Evolutionary conservation across 2,329 filamentous ascomycete species (phyloP).

Genomic region (Xylariales sp.): DNA sequence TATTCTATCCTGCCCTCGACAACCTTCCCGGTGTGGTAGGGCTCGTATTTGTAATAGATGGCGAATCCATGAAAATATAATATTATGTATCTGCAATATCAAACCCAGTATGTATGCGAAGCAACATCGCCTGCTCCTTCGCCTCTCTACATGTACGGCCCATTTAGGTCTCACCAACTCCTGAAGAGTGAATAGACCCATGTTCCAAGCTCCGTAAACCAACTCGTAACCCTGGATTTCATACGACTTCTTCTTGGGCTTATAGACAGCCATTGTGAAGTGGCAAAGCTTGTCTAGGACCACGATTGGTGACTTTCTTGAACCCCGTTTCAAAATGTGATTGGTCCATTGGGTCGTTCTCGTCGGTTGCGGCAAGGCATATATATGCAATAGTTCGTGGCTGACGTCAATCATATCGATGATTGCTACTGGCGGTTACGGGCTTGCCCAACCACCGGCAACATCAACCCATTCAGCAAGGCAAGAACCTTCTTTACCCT

Average conservation of each 20-base stretch:
- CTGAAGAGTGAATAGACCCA: slow-evolving; percentile 33
- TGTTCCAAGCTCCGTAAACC: slow-evolving; percentile 35
- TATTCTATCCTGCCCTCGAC: not conserved
- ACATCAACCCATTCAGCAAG: slow-evolving; percentile 97
- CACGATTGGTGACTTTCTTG: not conserved
- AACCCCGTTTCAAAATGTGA: not conserved
- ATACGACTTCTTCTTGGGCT: slow-evolving; percentile 26
- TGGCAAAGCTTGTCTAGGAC: slow-evolving; percentile 11
- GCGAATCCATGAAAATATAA: slow-evolving; percentile 14
- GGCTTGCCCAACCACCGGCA: slow-evolving; percentile 85
- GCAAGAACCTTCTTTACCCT: slow-evolving; percentile 97
- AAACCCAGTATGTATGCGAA: slow-evolving; percentile 36
- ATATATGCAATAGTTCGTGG: slow-evolving; percentile 2
- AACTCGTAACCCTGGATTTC: slow-evolving; percentile 39
- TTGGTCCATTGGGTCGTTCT: slow-evolving; percentile 1
- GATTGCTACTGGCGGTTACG: slow-evolving; percentile 34
- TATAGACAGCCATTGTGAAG: slow-evolving; percentile 18
- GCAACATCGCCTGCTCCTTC: slow-evolving; percentile 28
- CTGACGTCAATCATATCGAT: slow-evolving; percentile 21
- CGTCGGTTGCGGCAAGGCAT: slow-evolving; percentile 8
- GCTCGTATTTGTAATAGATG: not conserved
- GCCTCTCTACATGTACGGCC: slow-evolving; percentile 35
- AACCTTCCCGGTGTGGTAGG: too few species aligned
- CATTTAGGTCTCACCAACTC: slow-evolving; percentile 25
- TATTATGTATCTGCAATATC: slow-evolving; percentile 38